Conservation (phyloP, 1,284 basidiomycete genomes). For the Cryptococcus sp. region DNA sequence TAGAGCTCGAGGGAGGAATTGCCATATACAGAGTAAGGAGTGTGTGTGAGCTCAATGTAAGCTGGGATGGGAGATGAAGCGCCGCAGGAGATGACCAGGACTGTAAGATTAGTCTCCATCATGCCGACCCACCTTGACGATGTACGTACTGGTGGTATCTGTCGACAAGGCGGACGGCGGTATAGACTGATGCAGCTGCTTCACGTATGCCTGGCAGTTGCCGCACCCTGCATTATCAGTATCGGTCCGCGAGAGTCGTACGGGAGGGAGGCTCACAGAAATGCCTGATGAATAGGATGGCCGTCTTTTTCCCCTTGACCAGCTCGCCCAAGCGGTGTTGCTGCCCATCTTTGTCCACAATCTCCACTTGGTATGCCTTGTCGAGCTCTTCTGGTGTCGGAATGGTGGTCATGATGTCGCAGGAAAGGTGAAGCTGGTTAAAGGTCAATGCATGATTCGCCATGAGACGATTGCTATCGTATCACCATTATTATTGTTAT, state of each 20-base stretch:
- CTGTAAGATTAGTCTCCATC: slow-evolving; percentile 6
- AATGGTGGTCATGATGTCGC: neutral
- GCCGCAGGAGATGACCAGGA: slow-evolving; percentile 27
- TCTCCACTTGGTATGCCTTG: slow-evolving; percentile 8
- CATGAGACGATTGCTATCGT: too few relatives aligned
- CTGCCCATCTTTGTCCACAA: slow-evolving; percentile 20
- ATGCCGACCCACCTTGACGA: neutral
- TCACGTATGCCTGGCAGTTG: slow-evolving; percentile 20
- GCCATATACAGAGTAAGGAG: slow-evolving; percentile 23
- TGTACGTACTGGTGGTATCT: slow-evolving; percentile 12
- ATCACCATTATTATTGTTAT: too few relatives aligned
- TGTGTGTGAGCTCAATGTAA: slow-evolving; percentile 14
- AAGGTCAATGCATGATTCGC: too few relatives aligned
- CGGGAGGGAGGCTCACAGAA: slow-evolving; percentile 19
- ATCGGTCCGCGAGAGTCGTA: neutral
- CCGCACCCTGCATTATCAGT: too few relatives aligned
- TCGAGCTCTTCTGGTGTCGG: slow-evolving; percentile 9
- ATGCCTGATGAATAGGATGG: slow-evolving; percentile 28
- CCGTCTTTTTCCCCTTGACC: slow-evolving; percentile 10
- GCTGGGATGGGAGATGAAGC: slow-evolving; percentile 13
- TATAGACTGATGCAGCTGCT: slow-evolving; percentile 11
- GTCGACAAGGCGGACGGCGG: slow-evolving; percentile 17
- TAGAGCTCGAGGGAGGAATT: slow-evolving; percentile 21
- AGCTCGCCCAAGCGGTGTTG: slow-evolving; percentile 15
- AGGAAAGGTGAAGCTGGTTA: too few relatives aligned